Evolutionary conservation across 2,329 filamentous ascomycete species (phyloP), one percentile per base, ranked within the genome.

Genomic region (Sordariomycetes sp.): DNA sequence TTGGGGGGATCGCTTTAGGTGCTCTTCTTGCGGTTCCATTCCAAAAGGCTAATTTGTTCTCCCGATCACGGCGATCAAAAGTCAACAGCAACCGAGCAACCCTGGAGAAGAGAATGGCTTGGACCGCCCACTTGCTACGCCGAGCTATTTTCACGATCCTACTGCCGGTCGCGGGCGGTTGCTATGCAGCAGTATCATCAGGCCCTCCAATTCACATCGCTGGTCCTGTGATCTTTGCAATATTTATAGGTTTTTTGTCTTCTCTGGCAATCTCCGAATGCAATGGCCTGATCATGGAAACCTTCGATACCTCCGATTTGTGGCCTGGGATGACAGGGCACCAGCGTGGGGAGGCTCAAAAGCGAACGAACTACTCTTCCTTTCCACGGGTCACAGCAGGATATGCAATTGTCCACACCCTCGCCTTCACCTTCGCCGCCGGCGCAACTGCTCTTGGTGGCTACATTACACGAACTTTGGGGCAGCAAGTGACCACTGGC

Each of bases 281-380:
- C 54, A 75, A 81, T 42, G 81, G 82, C 1, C 59, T 88, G 21
- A 71, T 87, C 50, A 87, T 88, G 82, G 82, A 87, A 49, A 79
- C 78, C 0, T 88, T 81, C 52, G 84, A 88, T 51, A 83, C 78
- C n/a, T 85, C 79, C 26, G 84, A 88, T 52, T 64, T 88, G 4
- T 81, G 83, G 44, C 76, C 80, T 3, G 79, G 80, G 9, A 79
- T 82, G 64, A 82, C 70, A 6, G 72, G 72, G 20, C 64, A 65
- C 12, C 65, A 65, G n/a, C 61, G 57, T 19, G 61, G 52, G 10
- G 56, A 54, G 33, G 47, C 49, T 8, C 53, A 57, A 12, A 68
- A 66, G 28, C 59, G 62, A 30, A 86, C 75, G 9, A 85, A 84
- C 49, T 87, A 85, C 58, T 84, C 82, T 0, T 80, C 76, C 1